phyloP scores from a whole-genome alignment of 179 eudicot genomes.

The Patellifolia procumbens region DNA sequence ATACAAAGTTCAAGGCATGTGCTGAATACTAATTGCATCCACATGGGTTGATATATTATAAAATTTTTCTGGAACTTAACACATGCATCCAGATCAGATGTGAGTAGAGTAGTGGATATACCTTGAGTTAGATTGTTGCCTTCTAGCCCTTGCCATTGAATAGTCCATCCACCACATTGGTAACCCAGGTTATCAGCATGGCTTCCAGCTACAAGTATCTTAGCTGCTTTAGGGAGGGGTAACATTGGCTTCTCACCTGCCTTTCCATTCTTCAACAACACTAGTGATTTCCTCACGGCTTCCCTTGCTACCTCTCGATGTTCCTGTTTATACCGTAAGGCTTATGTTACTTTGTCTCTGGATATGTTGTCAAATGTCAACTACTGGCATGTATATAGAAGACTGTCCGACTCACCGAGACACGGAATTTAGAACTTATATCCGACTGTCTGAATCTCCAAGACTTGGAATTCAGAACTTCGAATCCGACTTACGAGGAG shows the following conservation, averaged over 20 bases:
- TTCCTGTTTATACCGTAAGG: constrained; percentile 25
- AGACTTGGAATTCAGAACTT: too few relatives aligned
- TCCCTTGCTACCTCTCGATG: constrained; percentile 63
- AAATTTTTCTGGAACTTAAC: not conserved
- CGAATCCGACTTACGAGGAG: too few relatives aligned
- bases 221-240: constrained; percentile 51
- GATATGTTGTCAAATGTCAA: too few relatives aligned
- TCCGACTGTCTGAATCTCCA: too few relatives aligned
- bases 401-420: too few relatives aligned
- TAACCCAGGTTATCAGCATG: constrained; percentile 59
- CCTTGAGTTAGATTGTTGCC: constrained; percentile 54
- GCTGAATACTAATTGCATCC: not conserved
- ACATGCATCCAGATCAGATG: not conserved
- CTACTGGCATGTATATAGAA: too few relatives aligned
- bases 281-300: constrained; percentile 59
- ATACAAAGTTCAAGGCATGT: too few relatives aligned
- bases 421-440: too few relatives aligned
- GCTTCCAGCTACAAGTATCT: constrained; percentile 58
- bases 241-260: constrained; percentile 36
- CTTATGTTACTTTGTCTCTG: not conserved
- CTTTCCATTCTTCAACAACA: constrained; percentile 52
- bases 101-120: constrained; percentile 1
- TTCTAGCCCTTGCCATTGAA: constrained; percentile 53
- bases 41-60: not conserved
- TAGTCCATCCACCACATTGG: constrained; percentile 71